Conservation (phyloP, 139 green algal genomes). For the Closterium sp. region DNA sequence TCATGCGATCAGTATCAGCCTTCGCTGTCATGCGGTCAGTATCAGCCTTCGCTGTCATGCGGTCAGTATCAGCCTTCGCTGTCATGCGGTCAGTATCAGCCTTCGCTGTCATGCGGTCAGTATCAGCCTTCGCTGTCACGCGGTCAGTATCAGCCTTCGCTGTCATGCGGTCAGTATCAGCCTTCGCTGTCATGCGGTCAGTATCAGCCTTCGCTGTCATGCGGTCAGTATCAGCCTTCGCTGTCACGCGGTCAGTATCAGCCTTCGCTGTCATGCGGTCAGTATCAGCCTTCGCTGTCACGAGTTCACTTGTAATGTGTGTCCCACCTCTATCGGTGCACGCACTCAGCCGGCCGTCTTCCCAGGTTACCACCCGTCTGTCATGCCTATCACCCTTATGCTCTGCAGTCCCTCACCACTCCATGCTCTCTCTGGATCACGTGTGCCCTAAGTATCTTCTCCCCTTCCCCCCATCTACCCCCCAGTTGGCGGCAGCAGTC, state of each 20-base stretch:
- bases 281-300: no score
- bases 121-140: no score
- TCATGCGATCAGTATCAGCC: no score
- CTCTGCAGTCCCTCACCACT: not conserved
- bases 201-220: no score
- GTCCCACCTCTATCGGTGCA: not conserved
- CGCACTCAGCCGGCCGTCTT: not conserved
- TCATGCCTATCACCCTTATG: not conserved
- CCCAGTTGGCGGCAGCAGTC: not conserved
- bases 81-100: conserved; percentile 17
- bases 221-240: no score
- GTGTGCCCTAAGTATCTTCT: not conserved
- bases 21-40: conserved; percentile 12
- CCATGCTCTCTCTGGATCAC: not conserved
- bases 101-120: conserved; percentile 12
- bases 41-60: conserved; percentile 4
- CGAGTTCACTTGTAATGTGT: not conserved
- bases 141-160: no score
- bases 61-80: no score
- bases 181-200: conserved; percentile 12
- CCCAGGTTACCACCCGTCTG: not conserved
- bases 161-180: conserved; percentile 13
- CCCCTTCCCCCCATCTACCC: not conserved
- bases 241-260: no score
- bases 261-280: conserved; percentile 12